These are phyloP conservation scores for Leccinum subatratum DNA, from an alignment of 1,284 basidiomycete genomes.

Conservation along the genomic window DNA sequence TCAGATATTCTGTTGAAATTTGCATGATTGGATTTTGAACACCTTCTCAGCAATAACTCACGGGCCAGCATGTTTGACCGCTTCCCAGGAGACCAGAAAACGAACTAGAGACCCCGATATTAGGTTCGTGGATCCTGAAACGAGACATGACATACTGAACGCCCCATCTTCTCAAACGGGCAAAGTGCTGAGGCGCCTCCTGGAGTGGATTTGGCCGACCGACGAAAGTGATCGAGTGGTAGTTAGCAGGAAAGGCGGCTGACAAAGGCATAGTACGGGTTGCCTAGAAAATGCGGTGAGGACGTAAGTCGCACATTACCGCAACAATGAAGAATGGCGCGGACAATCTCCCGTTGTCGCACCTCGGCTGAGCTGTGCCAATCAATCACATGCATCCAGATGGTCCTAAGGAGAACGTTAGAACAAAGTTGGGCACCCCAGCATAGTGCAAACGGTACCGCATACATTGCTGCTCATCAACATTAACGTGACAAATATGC, in stretches of 20 bases:
- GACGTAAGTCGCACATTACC: constrained; percentile 61
- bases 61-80: constrained; percentile 87
- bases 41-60: constrained; percentile 40
- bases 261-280: constrained; percentile 94
- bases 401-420: constrained; percentile 65
- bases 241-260: constrained; percentile 60
- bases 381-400: constrained; percentile 83
- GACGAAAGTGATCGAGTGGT: constrained; percentile 69
- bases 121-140: constrained; percentile 1
- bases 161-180: constrained; percentile 81
- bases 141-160: constrained; percentile 53
- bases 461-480: constrained; percentile 90
- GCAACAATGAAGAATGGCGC: constrained; percentile 89
- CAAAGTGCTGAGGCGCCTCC: constrained; percentile 79
- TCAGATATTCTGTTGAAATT: constrained; percentile 40
- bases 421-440: background rate
- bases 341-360: constrained; percentile 91
- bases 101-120: constrained; percentile 50
- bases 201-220: constrained; percentile 79
- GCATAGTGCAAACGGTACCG: constrained; percentile 6
- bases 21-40: background rate
- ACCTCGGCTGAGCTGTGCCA: constrained; percentile 80
- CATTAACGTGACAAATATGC: constrained; percentile 73
- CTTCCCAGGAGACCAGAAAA: constrained; percentile 94
- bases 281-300: constrained; percentile 58